Conservation (phyloP, 345 rosid species). For the Arabis alpina region DNA sequence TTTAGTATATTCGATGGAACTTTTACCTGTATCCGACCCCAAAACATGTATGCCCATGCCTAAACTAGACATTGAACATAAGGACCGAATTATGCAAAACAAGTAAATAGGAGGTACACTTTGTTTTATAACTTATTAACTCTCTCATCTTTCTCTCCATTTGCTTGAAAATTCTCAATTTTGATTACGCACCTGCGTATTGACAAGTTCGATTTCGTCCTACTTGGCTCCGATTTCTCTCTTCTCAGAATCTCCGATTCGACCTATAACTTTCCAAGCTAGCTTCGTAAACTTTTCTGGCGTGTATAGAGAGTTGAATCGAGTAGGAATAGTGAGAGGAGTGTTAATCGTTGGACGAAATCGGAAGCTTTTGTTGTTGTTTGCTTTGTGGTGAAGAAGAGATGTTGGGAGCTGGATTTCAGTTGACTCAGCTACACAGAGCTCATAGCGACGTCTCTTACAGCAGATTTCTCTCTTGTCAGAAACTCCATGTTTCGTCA, state of each 20-base stretch:
- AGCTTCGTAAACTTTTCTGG: neutral
- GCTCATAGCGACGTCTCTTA: constrained; percentile 49
- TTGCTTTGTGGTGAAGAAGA: constrained; percentile 17
- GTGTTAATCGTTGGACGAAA: constrained; percentile 16
- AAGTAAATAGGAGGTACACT: neutral
- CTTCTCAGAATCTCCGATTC: constrained; percentile 27
- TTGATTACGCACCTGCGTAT: no score
- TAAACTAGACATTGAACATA: neutral
- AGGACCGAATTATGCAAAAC: constrained; percentile 11
- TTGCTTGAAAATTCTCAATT: constrained; percentile 5
- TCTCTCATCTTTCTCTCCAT: constrained; percentile 8
- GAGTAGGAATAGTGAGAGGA: constrained; percentile 1
- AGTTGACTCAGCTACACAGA: constrained; percentile 49
- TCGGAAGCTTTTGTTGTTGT: neutral
- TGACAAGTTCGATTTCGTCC: neutral
- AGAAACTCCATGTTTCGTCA: constrained; percentile 33
- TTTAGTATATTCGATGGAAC: no score
- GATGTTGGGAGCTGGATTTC: constrained; percentile 62
- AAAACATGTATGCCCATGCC: no score
- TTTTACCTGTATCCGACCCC: no score
- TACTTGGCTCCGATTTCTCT: neutral
- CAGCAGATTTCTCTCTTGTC: neutral
- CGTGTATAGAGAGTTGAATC: neutral
- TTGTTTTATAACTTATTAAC: constrained; percentile 8
- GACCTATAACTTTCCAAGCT: neutral